Percentiles rank a stretch among this genome's conserved stretches.
Evolutionary conservation across 1,139 yeast species (phyloP).

Genomic region (Geotrichum candidum): DNA sequence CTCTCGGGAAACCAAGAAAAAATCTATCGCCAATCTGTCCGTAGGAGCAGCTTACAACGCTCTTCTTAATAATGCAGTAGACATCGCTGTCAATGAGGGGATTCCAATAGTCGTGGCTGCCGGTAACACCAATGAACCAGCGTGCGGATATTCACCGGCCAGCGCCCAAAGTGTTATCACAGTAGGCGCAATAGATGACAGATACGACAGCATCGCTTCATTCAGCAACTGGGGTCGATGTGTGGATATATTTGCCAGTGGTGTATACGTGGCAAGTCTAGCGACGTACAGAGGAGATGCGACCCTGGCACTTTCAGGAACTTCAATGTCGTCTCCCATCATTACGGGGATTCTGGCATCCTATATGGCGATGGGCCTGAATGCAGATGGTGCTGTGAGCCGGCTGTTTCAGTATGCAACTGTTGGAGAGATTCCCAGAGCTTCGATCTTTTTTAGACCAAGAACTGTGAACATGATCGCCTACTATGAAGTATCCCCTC

Average conservation of each 20-base stretch:
- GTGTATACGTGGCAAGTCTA: conserved; percentile 49
- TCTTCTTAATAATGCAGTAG: conserved; percentile 66
- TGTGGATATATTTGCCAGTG: conserved; percentile 81
- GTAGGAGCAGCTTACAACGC: conserved; percentile 67
- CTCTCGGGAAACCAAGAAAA: conserved; percentile 39
- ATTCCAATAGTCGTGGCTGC: conserved; percentile 81
- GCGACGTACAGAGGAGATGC: conserved; percentile 24
- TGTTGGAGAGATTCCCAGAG: conserved; percentile 33
- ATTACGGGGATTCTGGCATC: conserved; percentile 71
- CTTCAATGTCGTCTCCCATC: conserved; percentile 88
- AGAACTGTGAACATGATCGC: conserved; percentile 45
- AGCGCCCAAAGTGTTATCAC: conserved; percentile 67
- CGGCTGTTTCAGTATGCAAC: conserved; percentile 30
- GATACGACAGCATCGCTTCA: conserved; percentile 59
- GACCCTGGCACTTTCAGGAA: conserved; percentile 56
- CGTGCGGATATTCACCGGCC: conserved; percentile 79
- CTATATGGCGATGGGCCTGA: conserved; percentile 54
- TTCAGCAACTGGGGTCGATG: conserved; percentile 90
- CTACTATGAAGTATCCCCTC: conserved; percentile 20
- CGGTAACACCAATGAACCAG: conserved; percentile 73
- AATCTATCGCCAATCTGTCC: conserved; percentile 72
- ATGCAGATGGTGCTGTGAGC: conserved; percentile 27
- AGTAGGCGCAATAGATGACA: conserved; percentile 85
- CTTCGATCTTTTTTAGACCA: conserved; percentile 38
- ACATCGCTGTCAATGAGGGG: conserved; percentile 68